Conservation (phyloP, 257 asterid species). For the Solanum sitiens region DNA sequence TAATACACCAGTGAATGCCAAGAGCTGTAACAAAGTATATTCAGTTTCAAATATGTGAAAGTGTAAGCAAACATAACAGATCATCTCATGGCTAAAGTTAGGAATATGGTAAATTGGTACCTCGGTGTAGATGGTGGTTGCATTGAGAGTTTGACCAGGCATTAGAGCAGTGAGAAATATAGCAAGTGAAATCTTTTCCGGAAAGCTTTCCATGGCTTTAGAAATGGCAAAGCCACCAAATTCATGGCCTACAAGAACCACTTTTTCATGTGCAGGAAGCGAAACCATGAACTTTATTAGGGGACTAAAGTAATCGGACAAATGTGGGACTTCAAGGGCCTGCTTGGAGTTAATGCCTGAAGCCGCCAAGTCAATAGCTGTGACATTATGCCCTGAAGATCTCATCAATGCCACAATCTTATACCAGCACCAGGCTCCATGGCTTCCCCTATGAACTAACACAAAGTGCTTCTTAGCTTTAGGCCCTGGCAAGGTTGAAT, state of each 20-base stretch:
- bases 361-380: not conserved
- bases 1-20: not conserved
- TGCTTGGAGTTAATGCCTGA: not conserved
- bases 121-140: not conserved
- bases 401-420: conserved; percentile 6
- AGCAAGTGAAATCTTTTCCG: not conserved
- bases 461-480: conserved; percentile 10
- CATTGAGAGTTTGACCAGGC: conserved; percentile 9
- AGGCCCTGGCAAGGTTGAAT: not conserved
- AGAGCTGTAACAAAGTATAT: not conserved
- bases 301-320: not conserved
- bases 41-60: not conserved
- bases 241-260: not conserved
- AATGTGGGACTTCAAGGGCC: not conserved
- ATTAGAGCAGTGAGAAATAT: conserved; percentile 3
- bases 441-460: conserved; percentile 23
- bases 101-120: not conserved
- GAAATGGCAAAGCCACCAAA: not conserved
- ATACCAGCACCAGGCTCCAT: conserved; percentile 38
- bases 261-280: not conserved
- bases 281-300: not conserved
- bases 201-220: not conserved
- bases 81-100: not conserved
- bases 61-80: not conserved
- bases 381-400: not conserved